Evolutionary conservation across 345 rosid genomes (phyloP).

Genomic region (Acer saccharum): DNA sequence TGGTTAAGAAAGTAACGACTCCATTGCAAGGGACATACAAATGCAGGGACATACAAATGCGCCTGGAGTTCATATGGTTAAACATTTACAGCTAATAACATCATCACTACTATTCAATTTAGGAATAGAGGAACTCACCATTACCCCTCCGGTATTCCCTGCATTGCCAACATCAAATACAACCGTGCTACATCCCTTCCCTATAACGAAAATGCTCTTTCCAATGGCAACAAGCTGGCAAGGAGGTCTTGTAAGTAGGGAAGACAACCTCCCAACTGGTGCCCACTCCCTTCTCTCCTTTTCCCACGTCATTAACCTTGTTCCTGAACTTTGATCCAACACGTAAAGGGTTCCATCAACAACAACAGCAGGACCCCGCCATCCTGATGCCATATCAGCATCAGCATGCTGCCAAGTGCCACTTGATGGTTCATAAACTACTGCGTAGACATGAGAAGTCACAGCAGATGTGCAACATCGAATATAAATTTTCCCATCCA

Average conservation of each 20-base stretch:
- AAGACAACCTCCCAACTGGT: conserved; percentile 65
- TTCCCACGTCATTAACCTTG: conserved; percentile 69
- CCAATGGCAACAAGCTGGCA: conserved; percentile 69
- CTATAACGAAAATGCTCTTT: conserved; percentile 60
- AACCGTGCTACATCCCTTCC: conserved; percentile 70
- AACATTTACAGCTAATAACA: conserved; percentile 55
- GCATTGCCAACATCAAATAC: conserved; percentile 55
- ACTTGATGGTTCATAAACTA: conserved; percentile 48
- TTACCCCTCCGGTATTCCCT: conserved; percentile 52
- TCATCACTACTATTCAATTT: conserved; percentile 37
- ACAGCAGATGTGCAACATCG: conserved; percentile 41
- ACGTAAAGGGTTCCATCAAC: conserved; percentile 67
- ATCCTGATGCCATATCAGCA: conserved; percentile 65
- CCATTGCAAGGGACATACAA: not conserved
- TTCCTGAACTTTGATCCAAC: conserved; percentile 74
- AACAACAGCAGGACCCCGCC: conserved; percentile 80
- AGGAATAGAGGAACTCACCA: conserved; percentile 72
- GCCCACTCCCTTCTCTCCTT: conserved; percentile 63
- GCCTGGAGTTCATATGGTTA: conserved; percentile 41
- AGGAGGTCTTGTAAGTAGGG: conserved; percentile 62
- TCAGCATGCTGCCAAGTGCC: conserved; percentile 67
- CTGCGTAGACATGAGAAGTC: conserved; percentile 37
- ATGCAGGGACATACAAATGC: not conserved
- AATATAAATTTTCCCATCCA: conserved; percentile 67
- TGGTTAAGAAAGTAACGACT: not conserved